Base-by-base conservation (phyloP, 352 stramenopile genomes). In the Halophytophthora polymorphica region DNA sequence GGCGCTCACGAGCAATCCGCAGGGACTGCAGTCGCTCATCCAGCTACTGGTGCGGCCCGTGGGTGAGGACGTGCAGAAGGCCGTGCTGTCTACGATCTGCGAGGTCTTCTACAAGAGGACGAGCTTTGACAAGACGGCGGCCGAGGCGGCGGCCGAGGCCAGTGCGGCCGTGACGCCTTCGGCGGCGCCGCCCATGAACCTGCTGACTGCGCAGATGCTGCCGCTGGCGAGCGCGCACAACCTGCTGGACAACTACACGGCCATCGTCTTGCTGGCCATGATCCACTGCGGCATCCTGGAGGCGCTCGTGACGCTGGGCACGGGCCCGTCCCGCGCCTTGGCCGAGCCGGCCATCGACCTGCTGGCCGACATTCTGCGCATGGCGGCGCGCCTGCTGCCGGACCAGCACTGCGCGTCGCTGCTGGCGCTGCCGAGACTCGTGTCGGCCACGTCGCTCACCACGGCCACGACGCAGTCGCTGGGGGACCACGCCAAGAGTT, bases 81-180 rank as follows among this genome's bases (percentile, higher is more conserved):
- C 82, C 1, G 83, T 95, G 39, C 56, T 95, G 2, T 88, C 85
- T 7, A 95, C 85, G 13, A 93, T 95, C 45, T 95, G 85, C 39
- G 85, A 95, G 57, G 90, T 95, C 36, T 95, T 95, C 52, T 93
- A 92, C 62, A 94, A 92, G 61, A 83, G 79, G 22, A 88, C 81
- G 7, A 68, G 76, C 15, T 90, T 94, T 49, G 81, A 94, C 69
- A 90, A 90, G 61, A 68, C 56, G 17, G 53, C 58, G 2, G 50
- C 66, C 0, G 61, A 76, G 13, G 59, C 50, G 28, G 50, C 61
- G 14, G 65, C 83, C n/a, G 67, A 77, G 29, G 23, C 31, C 12
- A 22, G 29, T 5, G 58, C 67, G 2, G 61, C 69, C 1, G 25
- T 31, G 25, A 31, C 25, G 25, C 25, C 25, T 31, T 64, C 67